Evolutionary conservation across 163 green algal species (phyloP), one percentile per base, ranked within the genome.

Genomic region (Scenedesmus sp.): DNA sequence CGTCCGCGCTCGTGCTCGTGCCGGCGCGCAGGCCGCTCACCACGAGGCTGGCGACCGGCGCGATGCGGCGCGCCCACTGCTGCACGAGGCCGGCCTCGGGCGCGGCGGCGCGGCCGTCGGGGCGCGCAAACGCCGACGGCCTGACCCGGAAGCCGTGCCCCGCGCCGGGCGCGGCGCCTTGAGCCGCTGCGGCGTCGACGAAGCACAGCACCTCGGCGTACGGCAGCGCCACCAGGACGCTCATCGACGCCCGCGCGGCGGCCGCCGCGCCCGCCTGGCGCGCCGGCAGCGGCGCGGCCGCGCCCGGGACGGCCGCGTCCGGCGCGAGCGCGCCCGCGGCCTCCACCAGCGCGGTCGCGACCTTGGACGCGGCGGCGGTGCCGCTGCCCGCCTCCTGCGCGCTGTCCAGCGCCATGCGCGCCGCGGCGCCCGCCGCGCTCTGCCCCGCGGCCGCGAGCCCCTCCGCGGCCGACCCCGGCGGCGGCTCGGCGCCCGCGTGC

Each of bases 121-220:
- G n/a, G n/a, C 31, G 62, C 39, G 50, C 22, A 33, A 50, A 70
- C 1, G 48, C 48, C 15, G 48, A 18, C 2, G 39, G 57, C 70
- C 60, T 42, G 11, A 78, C 62, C n/a, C n/a, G n/a, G n/a, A n/a
- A n/a, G 58, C 50, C 31, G 15, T 44, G n/a, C 31, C 7, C 31
- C 62, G 65, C 65, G 70, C 42, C 28, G 17, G 14, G 7, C 14
- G 26, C 5, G 60, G 24, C 57, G n/a, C n/a, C n/a, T n/a, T n/a
- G n/a, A n/a, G n/a, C n/a, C n/a, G n/a, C n/a, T n/a, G n/a, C n/a
- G n/a, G n/a, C n/a, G 33, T 80, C 71, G 11, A 44, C 47, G 71
- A 72, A 80, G 44, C 36, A 63, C 9, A 80, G 29, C 14, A 80
- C 39, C 22, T 80, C 71, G n/a, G 18, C 63, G 24, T 63, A 80